Evolutionary conservation across 768 basidiomycete genomes (phyloP).

Genomic region (Lenzites betulinus): DNA sequence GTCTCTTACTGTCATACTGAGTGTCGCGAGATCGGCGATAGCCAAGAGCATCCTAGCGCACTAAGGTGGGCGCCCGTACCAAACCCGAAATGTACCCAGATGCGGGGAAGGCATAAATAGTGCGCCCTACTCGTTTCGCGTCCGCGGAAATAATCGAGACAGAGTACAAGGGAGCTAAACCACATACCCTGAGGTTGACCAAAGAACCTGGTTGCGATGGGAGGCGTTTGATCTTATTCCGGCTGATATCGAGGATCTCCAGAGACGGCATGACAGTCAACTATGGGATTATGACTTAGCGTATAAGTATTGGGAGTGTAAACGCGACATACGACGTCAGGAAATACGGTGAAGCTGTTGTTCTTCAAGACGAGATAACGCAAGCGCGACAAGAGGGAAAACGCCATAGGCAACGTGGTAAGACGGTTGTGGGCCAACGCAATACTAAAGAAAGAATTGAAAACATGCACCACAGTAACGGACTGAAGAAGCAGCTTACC

Average conservation of each 20-base stretch:
- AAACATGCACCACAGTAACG: not conserved
- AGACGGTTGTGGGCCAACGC: slow-evolving; percentile 87
- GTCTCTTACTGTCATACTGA: not conserved
- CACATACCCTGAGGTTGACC: slow-evolving; percentile 66
- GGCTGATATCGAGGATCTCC: slow-evolving; percentile 93
- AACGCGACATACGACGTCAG: slow-evolving; percentile 71
- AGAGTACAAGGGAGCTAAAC: not conserved
- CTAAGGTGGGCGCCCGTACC: not conserved
- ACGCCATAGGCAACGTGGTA: slow-evolving; percentile 71
- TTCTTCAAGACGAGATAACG: slow-evolving; percentile 87
- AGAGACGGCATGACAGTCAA: slow-evolving; percentile 82
- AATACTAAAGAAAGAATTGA: slow-evolving; percentile 51
- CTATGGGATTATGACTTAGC: slow-evolving; percentile 40
- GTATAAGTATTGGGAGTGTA: not conserved
- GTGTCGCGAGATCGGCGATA: not conserved
- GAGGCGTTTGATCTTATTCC: slow-evolving; percentile 83
- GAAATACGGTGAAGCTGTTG: slow-evolving; percentile 82
- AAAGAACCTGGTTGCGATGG: slow-evolving; percentile 82
- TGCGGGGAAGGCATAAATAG: not conserved
- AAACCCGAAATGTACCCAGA: not conserved
- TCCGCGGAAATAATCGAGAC: too few relatives aligned
- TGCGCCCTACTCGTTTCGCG: too few relatives aligned
- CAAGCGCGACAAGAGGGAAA: slow-evolving; percentile 69
- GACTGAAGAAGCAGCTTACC: slow-evolving; percentile 46
- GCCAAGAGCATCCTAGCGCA: not conserved